Base-by-base conservation (phyloP, 192 early-diverging fungal genomes). In the Entomortierella beljakovae region DNA sequence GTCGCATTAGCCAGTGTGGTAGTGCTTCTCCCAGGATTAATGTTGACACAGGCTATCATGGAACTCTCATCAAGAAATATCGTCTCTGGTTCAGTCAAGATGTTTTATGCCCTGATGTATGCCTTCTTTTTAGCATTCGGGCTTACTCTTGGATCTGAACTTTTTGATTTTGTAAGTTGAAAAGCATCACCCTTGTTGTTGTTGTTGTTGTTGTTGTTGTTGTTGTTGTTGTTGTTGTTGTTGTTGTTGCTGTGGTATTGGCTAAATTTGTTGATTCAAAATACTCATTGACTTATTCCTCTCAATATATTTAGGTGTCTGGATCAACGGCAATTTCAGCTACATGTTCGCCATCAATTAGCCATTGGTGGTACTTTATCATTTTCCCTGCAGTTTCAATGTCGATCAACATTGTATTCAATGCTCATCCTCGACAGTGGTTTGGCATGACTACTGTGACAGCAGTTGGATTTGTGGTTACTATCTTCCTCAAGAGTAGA, bases 321-420 rank as follows among this genome's bases (percentile, higher is more conserved):
- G 6, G n/a, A 2, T 28, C 58, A 10, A 34, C 61, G 26, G 28
- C 29, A 18, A 57, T 63, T 18, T 74, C 71, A 42, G 35, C 70
- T 1, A 73, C 64, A 53, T 83, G 82, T 58, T 51, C 37, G n/a
- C 62, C 66, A 6, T 33, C 60, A 0, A 74, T 83, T 37, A 66
- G 65, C 37, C 76, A 34, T 9, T 80, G 71, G 63, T 83, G 76
- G 70, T 75, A 70, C 43, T 73, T 83, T 29, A 34, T 83, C 25
- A 58, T 83, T 29, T 83, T 71, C 50, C 82, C 82, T 7, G 51
- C 63, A 0, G 65, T 80, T 2, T 79, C 76, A 13, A 49, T 60
- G n/a, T 67, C 67, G 1, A 83, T 83, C 71, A 83, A 83, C 49
- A 66, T 83, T 52, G 67, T 70, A n/a, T 83, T 83, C 32, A 73